phyloP scores from a whole-genome alignment of 208 protist species.

The Trypanosoma platydactyli region DNA sequence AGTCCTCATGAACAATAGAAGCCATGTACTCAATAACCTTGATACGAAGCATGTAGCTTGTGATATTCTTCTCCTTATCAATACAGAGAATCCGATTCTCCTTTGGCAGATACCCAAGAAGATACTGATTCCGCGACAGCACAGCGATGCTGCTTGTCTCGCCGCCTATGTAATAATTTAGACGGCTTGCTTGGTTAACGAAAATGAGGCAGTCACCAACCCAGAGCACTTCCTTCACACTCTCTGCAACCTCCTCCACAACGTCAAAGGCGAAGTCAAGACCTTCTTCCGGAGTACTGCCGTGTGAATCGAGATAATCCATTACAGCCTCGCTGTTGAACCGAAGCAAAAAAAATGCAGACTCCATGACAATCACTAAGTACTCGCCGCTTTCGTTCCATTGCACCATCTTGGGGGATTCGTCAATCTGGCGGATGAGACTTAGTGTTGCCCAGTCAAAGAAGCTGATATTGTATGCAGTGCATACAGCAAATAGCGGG shows the following conservation, averaged over 20 bases:
- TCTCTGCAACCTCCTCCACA: conserved; percentile 92
- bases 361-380: conserved; percentile 87
- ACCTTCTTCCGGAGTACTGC: conserved; percentile 84
- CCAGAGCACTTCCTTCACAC: conserved; percentile 92
- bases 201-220: conserved; percentile 98
- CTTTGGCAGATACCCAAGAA: conserved; percentile 95
- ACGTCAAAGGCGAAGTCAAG: conserved; percentile 97
- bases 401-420: conserved; percentile 80
- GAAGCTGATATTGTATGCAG: conserved; percentile 84
- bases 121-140: conserved; percentile 88
- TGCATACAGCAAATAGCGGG: conserved; percentile 90
- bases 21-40: conserved; percentile 98
- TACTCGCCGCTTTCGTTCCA: conserved; percentile 94
- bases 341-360: conserved; percentile 93
- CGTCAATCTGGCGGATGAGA: conserved; percentile 96
- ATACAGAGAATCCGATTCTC: conserved; percentile 96
- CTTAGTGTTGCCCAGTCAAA: conserved; percentile 96
- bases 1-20: conserved; percentile 94
- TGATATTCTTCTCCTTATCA: conserved; percentile 93
- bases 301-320: conserved; percentile 64
- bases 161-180: conserved; percentile 98
- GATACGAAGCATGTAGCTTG: conserved; percentile 91
- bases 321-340: conserved; percentile 91
- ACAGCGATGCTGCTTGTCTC: conserved; percentile 93
- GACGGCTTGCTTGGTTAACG: conserved; percentile 89